phyloP scores from a whole-genome alignment of 495 filamentous ascomycete genomes.

The Daldinia vernicosa region DNA sequence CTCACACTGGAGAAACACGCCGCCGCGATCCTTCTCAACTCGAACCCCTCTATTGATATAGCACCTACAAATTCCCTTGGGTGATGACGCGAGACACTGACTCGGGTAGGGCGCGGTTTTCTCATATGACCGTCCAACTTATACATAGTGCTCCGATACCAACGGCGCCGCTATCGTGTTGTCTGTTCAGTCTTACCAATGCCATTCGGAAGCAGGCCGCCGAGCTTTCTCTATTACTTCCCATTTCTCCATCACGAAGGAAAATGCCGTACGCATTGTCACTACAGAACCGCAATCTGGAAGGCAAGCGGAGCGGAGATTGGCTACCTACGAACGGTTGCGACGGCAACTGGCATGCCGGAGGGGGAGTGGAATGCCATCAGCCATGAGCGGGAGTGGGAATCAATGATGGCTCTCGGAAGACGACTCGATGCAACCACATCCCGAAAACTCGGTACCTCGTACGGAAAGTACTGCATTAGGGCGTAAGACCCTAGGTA shows the following conservation, averaged over 20 bases:
- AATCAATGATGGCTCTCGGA: slow-evolving; percentile 32
- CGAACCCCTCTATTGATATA: neutral
- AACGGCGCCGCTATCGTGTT: slow-evolving; percentile 11
- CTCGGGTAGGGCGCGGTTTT: slow-evolving; percentile 23
- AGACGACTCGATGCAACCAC: slow-evolving; percentile 26
- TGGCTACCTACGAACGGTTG: slow-evolving; percentile 18
- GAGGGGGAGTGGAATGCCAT: slow-evolving; percentile 9
- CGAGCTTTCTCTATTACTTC: slow-evolving; percentile 7
- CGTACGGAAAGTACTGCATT: slow-evolving; percentile 33
- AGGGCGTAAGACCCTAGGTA: slow-evolving; percentile 22
- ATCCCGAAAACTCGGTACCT: slow-evolving; percentile 39
- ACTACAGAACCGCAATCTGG: slow-evolving; percentile 5
- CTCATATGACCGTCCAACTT: neutral
- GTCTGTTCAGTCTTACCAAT: slow-evolving; percentile 7
- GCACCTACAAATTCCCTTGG: neutral
- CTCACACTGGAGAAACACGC: slow-evolving; percentile 12
- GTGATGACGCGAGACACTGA: neutral
- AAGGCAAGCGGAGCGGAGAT: slow-evolving; percentile 23
- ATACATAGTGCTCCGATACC: neutral
- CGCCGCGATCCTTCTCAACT: slow-evolving; percentile 1
- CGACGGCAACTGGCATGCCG: slow-evolving; percentile 33
- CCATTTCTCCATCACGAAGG: slow-evolving; percentile 1
- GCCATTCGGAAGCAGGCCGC: slow-evolving; percentile 21
- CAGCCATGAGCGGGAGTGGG: slow-evolving; percentile 6
- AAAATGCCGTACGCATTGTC: neutral